Conservation (phyloP, 768 basidiomycete genomes). For the Hericium erinaceus region DNA sequence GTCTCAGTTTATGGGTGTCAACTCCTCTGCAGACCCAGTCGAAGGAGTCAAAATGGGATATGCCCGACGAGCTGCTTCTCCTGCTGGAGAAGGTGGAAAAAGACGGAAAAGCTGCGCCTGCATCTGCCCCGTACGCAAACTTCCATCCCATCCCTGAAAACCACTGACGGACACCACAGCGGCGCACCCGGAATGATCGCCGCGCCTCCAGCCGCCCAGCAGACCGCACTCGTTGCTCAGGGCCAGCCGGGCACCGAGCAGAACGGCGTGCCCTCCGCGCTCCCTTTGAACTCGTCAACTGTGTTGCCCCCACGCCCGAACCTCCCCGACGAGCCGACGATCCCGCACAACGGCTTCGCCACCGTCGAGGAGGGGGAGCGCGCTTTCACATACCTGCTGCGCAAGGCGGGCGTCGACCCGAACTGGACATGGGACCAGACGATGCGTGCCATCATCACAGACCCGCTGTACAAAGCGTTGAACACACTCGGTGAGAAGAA, state of each 20-base stretch:
- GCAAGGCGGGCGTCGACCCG: conserved; percentile 84
- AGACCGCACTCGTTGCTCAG: conserved; percentile 5
- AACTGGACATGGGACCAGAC: conserved; percentile 98
- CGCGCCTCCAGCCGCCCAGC: conserved; percentile 21
- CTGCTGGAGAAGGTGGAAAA: conserved; percentile 81
- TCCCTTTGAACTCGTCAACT: conserved; percentile 52
- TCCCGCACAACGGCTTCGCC: conserved; percentile 82
- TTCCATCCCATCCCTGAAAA: neutral
- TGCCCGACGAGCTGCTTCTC: conserved; percentile 87
- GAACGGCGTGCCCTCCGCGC: conserved; percentile 38
- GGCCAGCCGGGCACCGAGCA: conserved; percentile 21
- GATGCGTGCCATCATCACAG: conserved; percentile 96
- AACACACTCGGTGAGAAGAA: conserved; percentile 94
- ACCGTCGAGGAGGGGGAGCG: conserved; percentile 88
- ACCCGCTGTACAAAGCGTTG: conserved; percentile 92
- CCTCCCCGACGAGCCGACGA: conserved; percentile 78
- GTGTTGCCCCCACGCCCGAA: conserved; percentile 68
- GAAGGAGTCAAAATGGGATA: conserved; percentile 96
- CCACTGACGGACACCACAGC: neutral
- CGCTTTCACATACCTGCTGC: conserved; percentile 84
- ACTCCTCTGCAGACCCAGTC: conserved; percentile 51
- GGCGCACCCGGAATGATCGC: conserved; percentile 3
- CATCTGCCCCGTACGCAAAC: conserved; percentile 3
- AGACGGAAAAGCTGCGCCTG: conserved; percentile 38
- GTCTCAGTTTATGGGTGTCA: neutral